These are phyloP conservation scores for Parastagonospora nodorum DNA, from an alignment of 2,329 filamentous ascomycete genomes.

Conservation along the genomic window DNA sequence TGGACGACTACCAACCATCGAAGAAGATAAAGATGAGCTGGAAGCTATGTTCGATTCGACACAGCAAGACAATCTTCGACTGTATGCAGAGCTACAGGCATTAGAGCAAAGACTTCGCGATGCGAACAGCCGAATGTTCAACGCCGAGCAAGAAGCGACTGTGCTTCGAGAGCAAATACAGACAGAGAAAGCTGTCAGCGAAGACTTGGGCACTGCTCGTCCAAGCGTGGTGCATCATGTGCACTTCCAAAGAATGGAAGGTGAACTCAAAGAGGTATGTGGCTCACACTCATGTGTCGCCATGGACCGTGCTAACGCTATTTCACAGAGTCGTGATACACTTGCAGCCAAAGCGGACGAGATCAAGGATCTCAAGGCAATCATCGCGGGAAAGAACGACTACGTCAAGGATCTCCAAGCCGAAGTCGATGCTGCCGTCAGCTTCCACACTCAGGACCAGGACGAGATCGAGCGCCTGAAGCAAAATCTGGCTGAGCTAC, in stretches of 20 bases:
- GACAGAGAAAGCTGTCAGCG: constrained; percentile 32
- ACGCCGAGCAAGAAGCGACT: constrained; percentile 29
- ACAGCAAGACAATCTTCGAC: constrained; percentile 40
- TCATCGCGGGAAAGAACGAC: constrained; percentile 20
- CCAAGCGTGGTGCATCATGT: constrained; percentile 40
- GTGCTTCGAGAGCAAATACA: constrained; percentile 29
- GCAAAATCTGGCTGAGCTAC: constrained; percentile 26
- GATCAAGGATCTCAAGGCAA: constrained; percentile 20
- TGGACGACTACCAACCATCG: constrained; percentile 36
- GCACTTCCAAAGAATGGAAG: constrained; percentile 42
- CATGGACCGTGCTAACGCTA: neutral
- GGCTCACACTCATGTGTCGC: neutral
- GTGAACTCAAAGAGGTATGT: constrained; percentile 30
- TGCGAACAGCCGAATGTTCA: constrained; percentile 34
- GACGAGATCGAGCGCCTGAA: constrained; percentile 35
- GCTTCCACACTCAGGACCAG: constrained; percentile 23
- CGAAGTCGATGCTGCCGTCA: constrained; percentile 20
- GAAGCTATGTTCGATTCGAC: constrained; percentile 44
- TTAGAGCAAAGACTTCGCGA: constrained; percentile 38
- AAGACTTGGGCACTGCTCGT: constrained; percentile 37
- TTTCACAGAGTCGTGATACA: constrained; percentile 13
- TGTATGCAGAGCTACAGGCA: constrained; percentile 34
- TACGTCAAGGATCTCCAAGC: constrained; percentile 24
- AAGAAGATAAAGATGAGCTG: constrained; percentile 39
- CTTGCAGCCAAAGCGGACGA: constrained; percentile 29